phyloP scores from a whole-genome alignment of 2,329 filamentous ascomycete genomes.

The Fusarium nisikadoi region DNA sequence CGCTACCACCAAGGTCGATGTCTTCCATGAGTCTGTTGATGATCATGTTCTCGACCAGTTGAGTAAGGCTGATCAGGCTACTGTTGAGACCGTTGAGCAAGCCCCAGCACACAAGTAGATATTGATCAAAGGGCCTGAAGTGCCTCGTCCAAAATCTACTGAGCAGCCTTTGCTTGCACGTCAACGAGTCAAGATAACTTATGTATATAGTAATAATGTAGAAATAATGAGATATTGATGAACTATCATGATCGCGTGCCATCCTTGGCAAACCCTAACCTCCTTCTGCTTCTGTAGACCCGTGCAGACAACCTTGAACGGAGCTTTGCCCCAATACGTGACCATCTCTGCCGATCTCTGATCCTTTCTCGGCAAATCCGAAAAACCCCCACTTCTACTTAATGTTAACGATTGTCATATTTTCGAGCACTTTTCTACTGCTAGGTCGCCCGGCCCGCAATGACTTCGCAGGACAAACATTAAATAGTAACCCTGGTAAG shows the following conservation, averaged over 20 bases:
- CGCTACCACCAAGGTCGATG: constrained; percentile 66
- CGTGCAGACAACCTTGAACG: background rate
- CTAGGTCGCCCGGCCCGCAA: no score
- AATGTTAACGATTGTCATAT: rapidly evolving
- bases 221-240: constrained; percentile 9
- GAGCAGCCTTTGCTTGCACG: background rate
- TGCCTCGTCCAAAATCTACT: background rate
- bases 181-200: background rate
- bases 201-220: background rate
- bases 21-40: constrained; percentile 63
- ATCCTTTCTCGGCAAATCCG: background rate
- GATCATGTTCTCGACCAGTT: constrained; percentile 61
- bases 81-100: constrained; percentile 19
- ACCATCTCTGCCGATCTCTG: background rate
- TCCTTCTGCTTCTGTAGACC: background rate
- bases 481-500: no score
- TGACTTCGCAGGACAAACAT: no score
- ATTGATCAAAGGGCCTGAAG: rapidly evolving
- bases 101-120: background rate
- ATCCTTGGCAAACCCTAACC: rapidly evolving
- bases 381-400: background rate
- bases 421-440: no score
- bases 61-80: constrained; percentile 46
- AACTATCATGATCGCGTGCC: background rate
- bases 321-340: background rate